Evolutionary conservation across 371 early-diverging fungal genomes (phyloP).

Genomic region (Capillidium heterosporum): DNA sequence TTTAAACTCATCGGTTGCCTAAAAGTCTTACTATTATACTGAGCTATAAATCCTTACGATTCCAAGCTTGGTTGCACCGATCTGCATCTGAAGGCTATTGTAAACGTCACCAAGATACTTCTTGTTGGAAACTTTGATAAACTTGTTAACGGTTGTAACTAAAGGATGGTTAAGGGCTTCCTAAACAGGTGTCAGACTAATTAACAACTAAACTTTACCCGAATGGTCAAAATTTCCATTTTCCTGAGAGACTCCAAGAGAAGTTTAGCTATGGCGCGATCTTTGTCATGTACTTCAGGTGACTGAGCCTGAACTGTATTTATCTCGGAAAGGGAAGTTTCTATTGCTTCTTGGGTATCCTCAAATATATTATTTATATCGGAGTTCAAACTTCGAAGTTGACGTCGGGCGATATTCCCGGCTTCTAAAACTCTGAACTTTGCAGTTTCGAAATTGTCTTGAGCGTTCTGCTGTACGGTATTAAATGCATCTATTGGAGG

Average conservation of each 20-base stretch:
- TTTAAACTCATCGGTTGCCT: neutral
- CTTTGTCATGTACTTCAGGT: neutral
- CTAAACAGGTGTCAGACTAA: constrained; percentile 8
- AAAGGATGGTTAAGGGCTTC: constrained; percentile 11
- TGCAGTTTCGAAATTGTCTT: neutral
- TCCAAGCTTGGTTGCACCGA: neutral
- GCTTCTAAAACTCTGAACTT: neutral
- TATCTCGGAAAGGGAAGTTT: neutral
- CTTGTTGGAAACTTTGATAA: constrained; percentile 1
- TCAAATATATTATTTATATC: neutral
- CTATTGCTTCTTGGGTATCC: neutral
- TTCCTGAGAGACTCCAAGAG: neutral
- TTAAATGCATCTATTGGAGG: neutral
- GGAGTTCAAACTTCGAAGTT: neutral
- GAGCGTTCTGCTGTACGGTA: neutral
- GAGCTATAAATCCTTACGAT: neutral
- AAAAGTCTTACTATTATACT: neutral
- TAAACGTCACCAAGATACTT: neutral
- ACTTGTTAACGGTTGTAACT: neutral
- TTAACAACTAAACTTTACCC: neutral
- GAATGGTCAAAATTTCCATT: neutral
- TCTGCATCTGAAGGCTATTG: neutral
- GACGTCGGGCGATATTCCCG: neutral
- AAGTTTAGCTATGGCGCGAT: neutral
- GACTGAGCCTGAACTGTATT: neutral